These are phyloP conservation scores for Balansia obtecta DNA, from an alignment of 2,329 filamentous ascomycete species.

Conservation along the genomic window DNA sequence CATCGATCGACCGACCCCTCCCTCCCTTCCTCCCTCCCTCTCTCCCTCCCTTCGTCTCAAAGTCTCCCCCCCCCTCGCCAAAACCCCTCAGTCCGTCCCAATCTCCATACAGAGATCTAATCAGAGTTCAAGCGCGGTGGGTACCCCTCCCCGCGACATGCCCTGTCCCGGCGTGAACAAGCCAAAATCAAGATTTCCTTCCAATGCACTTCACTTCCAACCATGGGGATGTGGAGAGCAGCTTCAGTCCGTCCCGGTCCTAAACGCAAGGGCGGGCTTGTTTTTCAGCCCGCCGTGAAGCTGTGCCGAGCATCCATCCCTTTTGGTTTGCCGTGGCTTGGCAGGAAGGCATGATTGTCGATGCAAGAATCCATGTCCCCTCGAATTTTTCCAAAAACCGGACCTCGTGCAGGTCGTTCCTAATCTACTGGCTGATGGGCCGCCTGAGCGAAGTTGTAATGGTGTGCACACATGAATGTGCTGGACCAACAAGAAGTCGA, in stretches of 20 bases:
- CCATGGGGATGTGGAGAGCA: too few species aligned
- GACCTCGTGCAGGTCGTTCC: not conserved
- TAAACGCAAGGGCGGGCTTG: not conserved
- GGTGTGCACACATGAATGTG: not conserved
- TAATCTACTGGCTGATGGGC: not conserved
- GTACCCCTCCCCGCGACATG: too few species aligned
- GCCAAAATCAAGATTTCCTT: too few species aligned
- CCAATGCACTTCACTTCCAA: too few species aligned
- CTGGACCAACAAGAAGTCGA: constrained; percentile 2
- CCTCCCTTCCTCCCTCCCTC: not conserved
- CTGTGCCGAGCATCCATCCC: not conserved
- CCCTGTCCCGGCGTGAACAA: too few species aligned
- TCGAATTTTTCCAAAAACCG: too few species aligned
- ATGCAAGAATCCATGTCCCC: too few species aligned
- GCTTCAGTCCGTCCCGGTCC: too few species aligned
- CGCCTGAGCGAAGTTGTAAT: not conserved
- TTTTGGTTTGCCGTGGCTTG: not conserved
- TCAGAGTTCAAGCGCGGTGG: too few species aligned
- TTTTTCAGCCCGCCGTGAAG: not conserved
- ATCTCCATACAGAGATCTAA: too few species aligned
- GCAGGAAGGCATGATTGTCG: not conserved
- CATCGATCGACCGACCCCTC: constrained; percentile 1
- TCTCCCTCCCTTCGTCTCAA: not conserved
- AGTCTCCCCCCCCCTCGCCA: too few species aligned
- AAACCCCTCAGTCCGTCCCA: too few species aligned